phyloP scores from a whole-genome alignment of 2,329 filamentous ascomycete species.

The Aaosphaeria arxii region DNA sequence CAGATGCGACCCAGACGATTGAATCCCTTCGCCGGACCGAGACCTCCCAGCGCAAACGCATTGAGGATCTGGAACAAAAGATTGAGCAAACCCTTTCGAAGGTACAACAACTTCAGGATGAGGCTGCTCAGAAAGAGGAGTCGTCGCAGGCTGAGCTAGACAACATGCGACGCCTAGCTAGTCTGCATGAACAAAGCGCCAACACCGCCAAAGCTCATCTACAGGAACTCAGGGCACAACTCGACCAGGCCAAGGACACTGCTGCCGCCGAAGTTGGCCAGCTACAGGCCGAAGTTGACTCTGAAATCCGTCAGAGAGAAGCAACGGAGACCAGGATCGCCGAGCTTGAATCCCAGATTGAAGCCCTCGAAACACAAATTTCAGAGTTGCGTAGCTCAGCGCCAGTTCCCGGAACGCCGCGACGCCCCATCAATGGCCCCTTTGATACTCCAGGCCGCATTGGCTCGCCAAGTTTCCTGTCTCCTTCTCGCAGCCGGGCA shows the following conservation, averaged over 20 bases:
- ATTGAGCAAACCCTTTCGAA: constrained; percentile 79
- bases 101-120: constrained; percentile 82
- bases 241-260: constrained; percentile 65
- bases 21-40: constrained; percentile 79
- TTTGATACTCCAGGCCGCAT: constrained; percentile 50
- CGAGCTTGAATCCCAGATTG: constrained; percentile 63
- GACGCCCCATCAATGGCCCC: constrained; percentile 50
- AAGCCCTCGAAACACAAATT: constrained; percentile 57
- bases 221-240: constrained; percentile 63
- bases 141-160: constrained; percentile 85
- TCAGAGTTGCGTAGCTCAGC: constrained; percentile 38
- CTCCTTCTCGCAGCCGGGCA: constrained; percentile 54
- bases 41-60: constrained; percentile 71
- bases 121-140: constrained; percentile 77
- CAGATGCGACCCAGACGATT: constrained; percentile 75
- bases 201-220: constrained; percentile 69
- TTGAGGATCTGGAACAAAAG: constrained; percentile 82
- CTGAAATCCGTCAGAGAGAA: constrained; percentile 57
- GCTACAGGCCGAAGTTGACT: constrained; percentile 49
- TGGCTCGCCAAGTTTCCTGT: constrained; percentile 51
- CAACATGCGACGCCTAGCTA: constrained; percentile 73
- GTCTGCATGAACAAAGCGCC: constrained; percentile 75
- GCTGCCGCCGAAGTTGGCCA: constrained; percentile 56
- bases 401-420: constrained; percentile 51
- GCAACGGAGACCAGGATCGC: constrained; percentile 60